A percentile compares a stretch with the other conserved stretches of the same genome.
These are phyloP conservation scores for Peronospora farinosa DNA, from an alignment of 352 stramenopile genomes.

Conservation along the genomic window DNA sequence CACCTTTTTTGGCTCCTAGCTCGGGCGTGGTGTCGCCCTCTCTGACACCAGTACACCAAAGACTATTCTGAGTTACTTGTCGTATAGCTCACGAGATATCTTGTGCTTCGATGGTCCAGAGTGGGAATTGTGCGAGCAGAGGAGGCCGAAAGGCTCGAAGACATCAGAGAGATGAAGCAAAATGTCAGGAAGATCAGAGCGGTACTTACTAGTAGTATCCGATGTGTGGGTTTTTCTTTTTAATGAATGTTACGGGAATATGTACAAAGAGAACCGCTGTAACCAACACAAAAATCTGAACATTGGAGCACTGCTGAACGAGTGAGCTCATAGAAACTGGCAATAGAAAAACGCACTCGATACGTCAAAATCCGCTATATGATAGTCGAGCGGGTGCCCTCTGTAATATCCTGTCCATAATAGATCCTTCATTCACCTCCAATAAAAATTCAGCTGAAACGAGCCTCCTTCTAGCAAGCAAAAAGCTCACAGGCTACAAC, in stretches of 20 bases:
- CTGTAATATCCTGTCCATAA: conserved; percentile 26
- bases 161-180: conserved; percentile 2
- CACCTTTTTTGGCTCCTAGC: conserved; percentile 12
- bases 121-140: conserved; percentile 3
- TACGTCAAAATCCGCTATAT: conserved; percentile 26
- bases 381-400: conserved; percentile 14
- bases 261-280: too few species aligned
- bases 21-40: conserved; percentile 15
- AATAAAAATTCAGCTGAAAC: conserved; percentile 30
- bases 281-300: too few species aligned
- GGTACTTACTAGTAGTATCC: background rate
- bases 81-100: conserved; percentile 22
- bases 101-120: conserved; percentile 6
- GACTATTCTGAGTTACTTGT: conserved; percentile 66
- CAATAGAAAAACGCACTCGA: background rate
- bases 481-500: background rate
- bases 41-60: conserved; percentile 19
- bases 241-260: too few species aligned
- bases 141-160: conserved; percentile 2
- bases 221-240: conserved; percentile 12
- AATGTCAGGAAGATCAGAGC: conserved; percentile 7
- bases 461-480: background rate
- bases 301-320: too few species aligned
- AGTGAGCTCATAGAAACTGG: background rate
- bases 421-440: conserved; percentile 20